These are phyloP conservation scores for Samsoniella hepiali DNA, from an alignment of 2,329 filamentous ascomycete species.

Conservation along the genomic window DNA sequence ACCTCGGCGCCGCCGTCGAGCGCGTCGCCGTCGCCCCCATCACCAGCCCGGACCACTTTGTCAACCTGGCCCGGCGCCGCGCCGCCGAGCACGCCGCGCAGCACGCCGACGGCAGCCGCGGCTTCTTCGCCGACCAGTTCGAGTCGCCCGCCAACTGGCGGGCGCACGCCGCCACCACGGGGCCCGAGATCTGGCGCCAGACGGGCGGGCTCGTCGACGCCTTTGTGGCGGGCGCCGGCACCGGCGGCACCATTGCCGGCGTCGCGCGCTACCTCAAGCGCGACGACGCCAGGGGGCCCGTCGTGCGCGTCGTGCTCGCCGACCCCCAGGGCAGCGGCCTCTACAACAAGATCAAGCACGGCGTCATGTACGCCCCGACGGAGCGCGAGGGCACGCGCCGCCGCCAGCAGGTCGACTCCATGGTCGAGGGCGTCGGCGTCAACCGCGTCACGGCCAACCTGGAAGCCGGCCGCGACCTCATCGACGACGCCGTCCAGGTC, in stretches of 20 bases:
- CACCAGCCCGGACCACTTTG: slow-evolving; percentile 88
- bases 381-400: slow-evolving; percentile 89
- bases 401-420: slow-evolving; percentile 87
- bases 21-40: slow-evolving; percentile 88
- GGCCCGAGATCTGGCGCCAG: slow-evolving; percentile 84
- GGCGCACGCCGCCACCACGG: slow-evolving; percentile 78
- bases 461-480: slow-evolving; percentile 76
- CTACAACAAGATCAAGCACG: slow-evolving; percentile 87
- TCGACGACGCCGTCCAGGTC: slow-evolving; percentile 88
- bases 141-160: slow-evolving; percentile 86
- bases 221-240: slow-evolving; percentile 91
- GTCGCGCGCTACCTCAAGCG: slow-evolving; percentile 76
- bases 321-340: slow-evolving; percentile 93
- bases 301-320: slow-evolving; percentile 68
- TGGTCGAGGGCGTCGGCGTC: slow-evolving; percentile 94
- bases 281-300: slow-evolving; percentile 51
- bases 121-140: slow-evolving; percentile 96
- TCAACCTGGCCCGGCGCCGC: slow-evolving; percentile 79
- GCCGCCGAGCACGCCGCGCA: slow-evolving; percentile 69
- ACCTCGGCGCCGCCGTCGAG: slow-evolving; percentile 90
- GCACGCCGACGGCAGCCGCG: slow-evolving; percentile 59
- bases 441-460: slow-evolving; percentile 95
- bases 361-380: slow-evolving; percentile 89
- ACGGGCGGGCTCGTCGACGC: slow-evolving; percentile 72
- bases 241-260: slow-evolving; percentile 88